Evolutionary conservation across 345 rosid species (phyloP).

Genomic region (Melaleuca alternifolia): DNA sequence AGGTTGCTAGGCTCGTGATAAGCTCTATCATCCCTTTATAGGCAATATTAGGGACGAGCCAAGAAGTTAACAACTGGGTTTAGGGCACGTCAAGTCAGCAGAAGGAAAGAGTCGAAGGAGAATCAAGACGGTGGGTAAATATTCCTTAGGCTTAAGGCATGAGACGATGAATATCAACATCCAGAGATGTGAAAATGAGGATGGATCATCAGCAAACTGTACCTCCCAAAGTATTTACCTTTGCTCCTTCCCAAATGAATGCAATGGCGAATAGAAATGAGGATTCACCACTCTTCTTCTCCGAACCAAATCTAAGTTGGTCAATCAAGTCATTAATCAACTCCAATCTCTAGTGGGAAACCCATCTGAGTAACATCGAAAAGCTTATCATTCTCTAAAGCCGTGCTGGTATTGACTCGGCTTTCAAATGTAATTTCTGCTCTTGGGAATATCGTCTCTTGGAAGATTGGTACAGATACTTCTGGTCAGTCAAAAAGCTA

Average conservation of each 20-base stretch:
- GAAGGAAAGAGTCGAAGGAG: neutral
- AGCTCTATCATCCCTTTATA: neutral
- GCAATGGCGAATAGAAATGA: neutral
- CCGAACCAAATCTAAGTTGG: neutral
- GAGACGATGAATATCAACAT: neutral
- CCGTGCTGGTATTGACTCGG: neutral
- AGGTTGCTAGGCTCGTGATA: neutral
- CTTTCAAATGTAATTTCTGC: no score
- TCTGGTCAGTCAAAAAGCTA: conserved; percentile 79
- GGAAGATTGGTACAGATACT: no score
- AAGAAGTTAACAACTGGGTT: neutral
- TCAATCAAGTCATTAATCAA: neutral
- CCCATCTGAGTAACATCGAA: neutral
- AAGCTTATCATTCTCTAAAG: neutral
- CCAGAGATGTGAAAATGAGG: neutral
- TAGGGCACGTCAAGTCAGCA: neutral
- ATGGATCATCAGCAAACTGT: neutral
- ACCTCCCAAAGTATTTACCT: neutral
- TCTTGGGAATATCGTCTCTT: no score
- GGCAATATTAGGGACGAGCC: neutral
- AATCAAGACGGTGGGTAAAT: neutral
- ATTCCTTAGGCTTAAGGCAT: no score
- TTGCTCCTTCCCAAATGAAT: neutral
- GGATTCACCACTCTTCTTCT: neutral
- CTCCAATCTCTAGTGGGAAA: neutral